Conservation (phyloP, 768 basidiomycete genomes). For the Mycena kentingensis region DNA sequence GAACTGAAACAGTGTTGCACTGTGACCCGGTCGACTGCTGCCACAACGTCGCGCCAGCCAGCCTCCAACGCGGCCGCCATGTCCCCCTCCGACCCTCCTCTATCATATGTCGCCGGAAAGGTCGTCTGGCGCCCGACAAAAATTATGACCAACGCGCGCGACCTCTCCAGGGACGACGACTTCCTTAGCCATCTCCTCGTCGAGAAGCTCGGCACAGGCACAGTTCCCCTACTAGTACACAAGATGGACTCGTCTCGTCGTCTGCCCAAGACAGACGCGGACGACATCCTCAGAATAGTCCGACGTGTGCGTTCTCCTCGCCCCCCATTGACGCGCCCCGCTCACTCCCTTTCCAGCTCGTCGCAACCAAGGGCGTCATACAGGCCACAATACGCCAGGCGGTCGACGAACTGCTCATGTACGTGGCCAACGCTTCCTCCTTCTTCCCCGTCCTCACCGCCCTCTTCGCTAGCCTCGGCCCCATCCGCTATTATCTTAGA, state of each 20-base stretch:
- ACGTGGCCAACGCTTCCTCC: constrained; percentile 37
- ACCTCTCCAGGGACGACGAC: constrained; percentile 89
- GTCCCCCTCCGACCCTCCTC: constrained; percentile 21
- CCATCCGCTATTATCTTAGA: constrained; percentile 79
- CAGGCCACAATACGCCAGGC: constrained; percentile 66
- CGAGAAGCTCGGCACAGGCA: constrained; percentile 82
- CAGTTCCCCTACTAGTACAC: constrained; percentile 81
- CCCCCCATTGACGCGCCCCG: constrained; percentile 29
- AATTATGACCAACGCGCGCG: constrained; percentile 82
- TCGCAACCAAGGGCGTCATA: constrained; percentile 54
- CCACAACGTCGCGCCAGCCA: constrained; percentile 2
- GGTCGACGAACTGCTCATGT: constrained; percentile 79
- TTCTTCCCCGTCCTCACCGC: constrained; percentile 27
- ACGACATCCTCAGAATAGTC: constrained; percentile 69
- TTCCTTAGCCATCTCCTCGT: constrained; percentile 88
- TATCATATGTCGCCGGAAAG: constrained; percentile 24
- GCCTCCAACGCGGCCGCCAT: constrained; percentile 22
- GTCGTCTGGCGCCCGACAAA: constrained; percentile 79
- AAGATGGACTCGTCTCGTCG: constrained; percentile 83
- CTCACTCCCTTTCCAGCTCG: constrained; percentile 48
- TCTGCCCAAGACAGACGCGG: constrained; percentile 73
- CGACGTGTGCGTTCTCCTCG: constrained; percentile 63
- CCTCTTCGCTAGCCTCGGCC: constrained; percentile 53
- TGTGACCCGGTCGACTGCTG: too few relatives aligned
- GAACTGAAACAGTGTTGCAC: too few relatives aligned